Evolutionary conservation across 1,139 yeast species (phyloP).

Genomic region (Candida sp.): DNA sequence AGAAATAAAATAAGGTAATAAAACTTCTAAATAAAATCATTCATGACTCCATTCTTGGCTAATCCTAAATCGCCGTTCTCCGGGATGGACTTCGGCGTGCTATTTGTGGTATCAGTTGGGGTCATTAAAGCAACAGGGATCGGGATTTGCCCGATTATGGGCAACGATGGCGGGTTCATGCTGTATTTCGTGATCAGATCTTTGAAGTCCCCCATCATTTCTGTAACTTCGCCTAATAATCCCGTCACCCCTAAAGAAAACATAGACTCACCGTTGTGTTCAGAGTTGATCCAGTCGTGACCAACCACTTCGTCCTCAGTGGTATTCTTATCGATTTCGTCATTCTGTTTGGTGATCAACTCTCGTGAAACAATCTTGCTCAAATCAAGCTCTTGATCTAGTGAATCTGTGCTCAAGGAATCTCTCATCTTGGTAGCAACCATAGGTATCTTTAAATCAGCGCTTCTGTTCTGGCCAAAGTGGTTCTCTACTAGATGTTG

Average conservation of each 20-base stretch:
- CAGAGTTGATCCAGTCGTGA: constrained; percentile 54
- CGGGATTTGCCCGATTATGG: constrained; percentile 17
- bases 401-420: constrained; percentile 19
- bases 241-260: constrained; percentile 79
- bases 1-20: neutral
- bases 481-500: constrained; percentile 67
- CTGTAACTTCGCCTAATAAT: constrained; percentile 64
- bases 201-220: constrained; percentile 43
- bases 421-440: constrained; percentile 4
- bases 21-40: constrained; percentile 23
- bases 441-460: constrained; percentile 7
- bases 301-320: constrained; percentile 13
- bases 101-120: constrained; percentile 4
- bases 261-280: constrained; percentile 51
- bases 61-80: constrained; percentile 21
- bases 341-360: constrained; percentile 35
- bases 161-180: constrained; percentile 13
- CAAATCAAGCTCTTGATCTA: constrained; percentile 33
- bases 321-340: constrained; percentile 32
- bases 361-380: constrained; percentile 41
- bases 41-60: constrained; percentile 25
- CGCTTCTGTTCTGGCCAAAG: constrained; percentile 20
- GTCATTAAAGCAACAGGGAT: constrained; percentile 11
- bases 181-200: constrained; percentile 41
- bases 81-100: constrained; percentile 4